These are phyloP conservation scores for Coemansia sp. DNA, from an alignment of 192 early-diverging fungal species.

Conservation along the genomic window DNA sequence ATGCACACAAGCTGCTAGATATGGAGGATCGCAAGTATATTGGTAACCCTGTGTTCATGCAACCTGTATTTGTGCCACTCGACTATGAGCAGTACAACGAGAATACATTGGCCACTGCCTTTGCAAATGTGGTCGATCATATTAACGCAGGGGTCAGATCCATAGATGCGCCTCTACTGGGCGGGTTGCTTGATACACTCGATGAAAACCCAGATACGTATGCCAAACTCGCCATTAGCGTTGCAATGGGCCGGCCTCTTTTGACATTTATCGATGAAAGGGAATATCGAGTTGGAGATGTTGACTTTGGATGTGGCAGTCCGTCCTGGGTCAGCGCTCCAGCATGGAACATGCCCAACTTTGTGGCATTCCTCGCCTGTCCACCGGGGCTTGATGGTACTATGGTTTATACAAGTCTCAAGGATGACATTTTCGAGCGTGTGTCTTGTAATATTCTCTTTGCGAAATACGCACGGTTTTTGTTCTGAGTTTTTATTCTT, in stretches of 20 bases:
- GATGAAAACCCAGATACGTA: slow-evolving; percentile 9
- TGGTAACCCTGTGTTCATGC: slow-evolving; percentile 31
- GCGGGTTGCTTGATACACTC: slow-evolving; percentile 24
- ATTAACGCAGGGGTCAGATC: slow-evolving; percentile 3
- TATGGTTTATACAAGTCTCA: slow-evolving; percentile 22
- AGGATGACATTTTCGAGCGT: slow-evolving; percentile 2
- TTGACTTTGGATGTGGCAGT: slow-evolving; percentile 42
- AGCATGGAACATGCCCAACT: slow-evolving; percentile 31
- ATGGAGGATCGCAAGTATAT: slow-evolving; percentile 15
- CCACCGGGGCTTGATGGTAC: slow-evolving; percentile 9
- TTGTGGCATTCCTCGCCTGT: slow-evolving; percentile 25
- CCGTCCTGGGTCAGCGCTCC: slow-evolving; percentile 42
- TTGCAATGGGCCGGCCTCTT: slow-evolving; percentile 1
- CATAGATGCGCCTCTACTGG: slow-evolving; percentile 10
- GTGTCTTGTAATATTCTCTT: slow-evolving; percentile 20
- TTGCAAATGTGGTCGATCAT: slow-evolving; percentile 4
- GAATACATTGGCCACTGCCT: slow-evolving; percentile 2
- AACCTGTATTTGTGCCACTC: background rate
- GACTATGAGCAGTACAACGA: background rate
- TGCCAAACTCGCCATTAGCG: slow-evolving; percentile 13
- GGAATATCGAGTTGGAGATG: slow-evolving; percentile 14
- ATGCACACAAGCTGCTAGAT: slow-evolving; percentile 16
- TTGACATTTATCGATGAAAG: slow-evolving; percentile 34
- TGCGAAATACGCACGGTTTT: slow-evolving; percentile 15
- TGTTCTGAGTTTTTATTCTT: slow-evolving; percentile 9